Evolutionary conservation across 2,329 filamentous ascomycete genomes (phyloP), one percentile per base, ranked within the genome.

Genomic region (Paraphaeosphaeria minitans): DNA sequence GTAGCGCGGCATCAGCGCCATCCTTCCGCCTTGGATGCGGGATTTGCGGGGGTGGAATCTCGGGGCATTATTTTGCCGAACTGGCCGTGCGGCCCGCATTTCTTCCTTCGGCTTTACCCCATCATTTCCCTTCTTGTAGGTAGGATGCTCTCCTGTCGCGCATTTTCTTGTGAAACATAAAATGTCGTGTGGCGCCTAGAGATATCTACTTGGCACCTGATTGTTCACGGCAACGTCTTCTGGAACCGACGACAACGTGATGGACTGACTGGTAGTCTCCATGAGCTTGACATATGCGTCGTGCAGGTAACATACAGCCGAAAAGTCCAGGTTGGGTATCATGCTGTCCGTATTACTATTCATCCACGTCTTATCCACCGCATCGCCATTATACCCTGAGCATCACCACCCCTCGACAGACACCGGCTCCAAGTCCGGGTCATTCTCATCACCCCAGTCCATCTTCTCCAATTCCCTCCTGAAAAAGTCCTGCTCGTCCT

Each of bases 381-480:
- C 41, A 21, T 19, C 41, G 24, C 24, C 24, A 43, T 43, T 12
- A 10, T 22, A 13, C 2, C n/a, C 19, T 21, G 12, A n/a, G 19
- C 41, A 22, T 71, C 65, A 71, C 70, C 69, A 72, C 62, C 69
- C 69, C 64, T 73, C 70, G 41, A 65, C 64, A 41, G 45, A 52
- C 6, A 60, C 41, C 29, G 58, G 58, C 56, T 72, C 67, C 49
- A 70, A 52, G 47, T 70, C 69, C 49, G 59, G 62, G n/a, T 74
- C 71, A 31, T 66, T 64, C 4, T 59, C 66, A 24, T 75, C 73
- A 3, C 70, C 72, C 71, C 76, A 75, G 59, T 81, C 81, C 78
- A 83, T 79, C 73, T 79, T 82, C 74, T 82, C 81, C 53, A 83
- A 66, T 68, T 83, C 81, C 37, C 78, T 67, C 12, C 75, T 73